Evolutionary conservation across 768 basidiomycete genomes (phyloP).

Genomic region (Chalciporus piperatus): DNA sequence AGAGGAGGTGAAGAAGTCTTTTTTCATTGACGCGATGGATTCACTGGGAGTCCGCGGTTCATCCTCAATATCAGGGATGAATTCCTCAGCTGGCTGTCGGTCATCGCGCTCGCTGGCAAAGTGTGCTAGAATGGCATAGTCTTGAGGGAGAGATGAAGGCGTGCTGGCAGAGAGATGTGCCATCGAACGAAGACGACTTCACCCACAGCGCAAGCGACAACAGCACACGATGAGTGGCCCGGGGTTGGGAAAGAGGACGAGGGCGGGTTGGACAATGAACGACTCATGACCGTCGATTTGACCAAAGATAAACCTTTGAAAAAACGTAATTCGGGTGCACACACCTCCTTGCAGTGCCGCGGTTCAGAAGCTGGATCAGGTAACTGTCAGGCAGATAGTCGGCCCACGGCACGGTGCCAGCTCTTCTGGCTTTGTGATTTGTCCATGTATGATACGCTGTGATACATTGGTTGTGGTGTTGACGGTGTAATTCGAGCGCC

Average conservation of each 20-base stretch:
- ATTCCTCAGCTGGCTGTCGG: conserved; percentile 8
- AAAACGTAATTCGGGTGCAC: background rate
- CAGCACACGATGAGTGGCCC: background rate
- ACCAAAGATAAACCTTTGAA: background rate
- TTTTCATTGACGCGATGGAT: conserved; percentile 1
- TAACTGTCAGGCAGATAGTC: background rate
- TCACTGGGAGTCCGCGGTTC: background rate
- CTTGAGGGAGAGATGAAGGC: conserved; percentile 58
- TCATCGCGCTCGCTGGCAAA: conserved; percentile 35
- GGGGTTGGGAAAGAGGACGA: background rate
- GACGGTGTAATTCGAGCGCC: background rate
- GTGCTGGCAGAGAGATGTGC: conserved; percentile 1
- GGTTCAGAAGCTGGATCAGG: background rate
- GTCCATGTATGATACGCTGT: no score
- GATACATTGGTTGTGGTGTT: background rate
- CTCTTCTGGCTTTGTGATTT: background rate
- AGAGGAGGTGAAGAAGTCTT: conserved; percentile 2
- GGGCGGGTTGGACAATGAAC: background rate
- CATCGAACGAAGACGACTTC: background rate
- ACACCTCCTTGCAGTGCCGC: background rate
- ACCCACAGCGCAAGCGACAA: background rate
- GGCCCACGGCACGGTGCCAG: background rate
- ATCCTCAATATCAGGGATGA: background rate
- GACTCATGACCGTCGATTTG: background rate
- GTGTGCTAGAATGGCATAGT: conserved; percentile 56